Base-by-base conservation (phyloP, 441 rosid genomes). In the Breynia disticha region DNA sequence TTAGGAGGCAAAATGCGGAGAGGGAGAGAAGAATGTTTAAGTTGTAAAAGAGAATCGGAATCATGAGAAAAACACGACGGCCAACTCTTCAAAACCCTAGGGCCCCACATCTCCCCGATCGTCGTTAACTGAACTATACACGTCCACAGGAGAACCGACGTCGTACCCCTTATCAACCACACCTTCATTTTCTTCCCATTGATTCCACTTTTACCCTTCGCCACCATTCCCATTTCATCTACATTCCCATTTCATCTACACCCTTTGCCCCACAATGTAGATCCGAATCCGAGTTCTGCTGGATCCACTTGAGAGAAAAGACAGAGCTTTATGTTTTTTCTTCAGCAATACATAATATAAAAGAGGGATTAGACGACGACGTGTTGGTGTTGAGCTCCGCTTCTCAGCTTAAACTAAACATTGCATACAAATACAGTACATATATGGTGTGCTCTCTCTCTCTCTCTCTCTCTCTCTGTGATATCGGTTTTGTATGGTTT, bases 121-220 rank as follows among this genome's bases (percentile, higher is more conserved):
- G 55, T 51, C 11, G 42, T 51, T 18, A 51, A 32, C 16, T 51
- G 55, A 16, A 51, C 55, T 12, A 51, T 24, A 18, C 55, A 51
- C 19, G 54, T 51, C 54, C 54, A 51, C 38, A 51, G 7, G 67
- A 93, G 68, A 62, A 93, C 74, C 49, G 95, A 73, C 0, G 95
- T 80, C 50, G 95, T 71, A 60, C 95, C 97, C 1, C 97, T 76
- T 57, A 86, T 75, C 78, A 86, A 67, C 98, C 98, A 89, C 65
- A 81, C 56, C 74, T 87, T 84, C 86, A 76, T 81, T 56, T 74
- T 76, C n/a, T 91, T 77, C 68, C 81, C 62, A 52, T 19, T 19
- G 7, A 52, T 35, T 16, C 46, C 51, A 16, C 32, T 55, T 59
- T 59, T 47, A 37, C 22, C 43, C 64, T n/a, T n/a, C n/a, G n/a